These are phyloP conservation scores for Boletellus ananas DNA, from an alignment of 768 basidiomycete genomes.

Conservation along the genomic window DNA sequence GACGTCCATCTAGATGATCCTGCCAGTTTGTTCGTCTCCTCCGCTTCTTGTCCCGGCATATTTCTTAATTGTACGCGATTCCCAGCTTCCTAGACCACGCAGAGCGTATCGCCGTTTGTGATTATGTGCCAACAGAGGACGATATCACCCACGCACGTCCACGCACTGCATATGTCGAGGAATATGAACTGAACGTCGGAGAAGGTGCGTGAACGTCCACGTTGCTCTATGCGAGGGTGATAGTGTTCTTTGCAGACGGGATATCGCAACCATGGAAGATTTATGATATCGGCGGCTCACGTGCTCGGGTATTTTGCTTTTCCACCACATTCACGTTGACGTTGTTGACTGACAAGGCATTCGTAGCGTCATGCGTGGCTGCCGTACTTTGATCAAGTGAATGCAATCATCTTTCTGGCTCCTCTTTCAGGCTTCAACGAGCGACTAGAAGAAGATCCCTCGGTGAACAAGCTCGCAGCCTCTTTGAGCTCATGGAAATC, in stretches of 20 bases:
- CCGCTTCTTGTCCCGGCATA: neutral
- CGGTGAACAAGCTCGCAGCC: constrained; percentile 71
- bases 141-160: constrained; percentile 70
- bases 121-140: constrained; percentile 65
- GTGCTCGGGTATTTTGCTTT: constrained; percentile 49
- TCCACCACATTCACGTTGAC: neutral
- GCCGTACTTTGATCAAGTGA: constrained; percentile 74
- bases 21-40: constrained; percentile 56
- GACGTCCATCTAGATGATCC: constrained; percentile 56
- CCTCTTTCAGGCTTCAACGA: constrained; percentile 85
- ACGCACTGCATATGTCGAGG: constrained; percentile 68
- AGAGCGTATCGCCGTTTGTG: constrained; percentile 55
- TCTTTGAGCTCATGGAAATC: constrained; percentile 69
- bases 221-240: neutral
- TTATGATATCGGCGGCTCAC: constrained; percentile 74
- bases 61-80: neutral
- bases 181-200: constrained; percentile 48
- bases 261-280: constrained; percentile 60
- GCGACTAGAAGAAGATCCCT: constrained; percentile 61
- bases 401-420: constrained; percentile 77
- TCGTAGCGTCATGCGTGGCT: constrained; percentile 71
- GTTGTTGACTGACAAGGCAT: neutral
- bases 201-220: constrained; percentile 14
- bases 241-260: constrained; percentile 19
- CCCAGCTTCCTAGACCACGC: constrained; percentile 65